Evolutionary conservation across 208 protist genomes (phyloP).

Genomic region (Acanthamoeba comandoni): DNA sequence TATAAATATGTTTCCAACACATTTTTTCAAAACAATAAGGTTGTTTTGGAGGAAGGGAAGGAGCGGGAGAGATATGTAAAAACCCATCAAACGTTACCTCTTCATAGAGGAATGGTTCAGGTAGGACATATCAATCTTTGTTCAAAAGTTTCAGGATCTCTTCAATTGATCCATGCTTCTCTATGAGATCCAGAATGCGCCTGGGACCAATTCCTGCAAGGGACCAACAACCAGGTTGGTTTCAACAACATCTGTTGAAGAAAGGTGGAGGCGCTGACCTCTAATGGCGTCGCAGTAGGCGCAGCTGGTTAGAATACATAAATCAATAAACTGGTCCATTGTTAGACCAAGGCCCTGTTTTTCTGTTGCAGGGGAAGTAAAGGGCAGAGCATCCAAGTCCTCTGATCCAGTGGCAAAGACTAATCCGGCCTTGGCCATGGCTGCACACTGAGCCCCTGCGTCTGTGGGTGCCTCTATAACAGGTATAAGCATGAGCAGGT

Average conservation of each 20-base stretch:
- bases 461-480: constrained; percentile 94
- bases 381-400: constrained; percentile 99
- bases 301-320: constrained; percentile 97
- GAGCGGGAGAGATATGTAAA: too few species aligned
- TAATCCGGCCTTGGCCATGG: constrained; percentile 93
- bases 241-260: neutral
- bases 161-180: constrained; percentile 96
- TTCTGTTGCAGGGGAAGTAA: constrained; percentile 91
- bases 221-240: neutral
- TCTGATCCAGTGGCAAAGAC: constrained; percentile 98
- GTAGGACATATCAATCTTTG: constrained; percentile 88
- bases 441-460: constrained; percentile 99
- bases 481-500: constrained; percentile 99
- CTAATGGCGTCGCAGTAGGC: constrained; percentile 98
- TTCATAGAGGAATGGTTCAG: constrained; percentile 92
- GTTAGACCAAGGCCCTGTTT: constrained; percentile 83
- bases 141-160: constrained; percentile 88
- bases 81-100: too few species aligned
- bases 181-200: constrained; percentile 95
- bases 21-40: too few species aligned
- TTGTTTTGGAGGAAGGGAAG: too few species aligned
- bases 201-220: constrained; percentile 95
- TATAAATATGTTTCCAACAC: too few species aligned
- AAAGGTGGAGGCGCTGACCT: too few species aligned
- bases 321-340: constrained; percentile 79